Evolutionary conservation across 2,329 filamentous ascomycete genomes (phyloP).

Genomic region (Beauveria pseudobassiana): DNA sequence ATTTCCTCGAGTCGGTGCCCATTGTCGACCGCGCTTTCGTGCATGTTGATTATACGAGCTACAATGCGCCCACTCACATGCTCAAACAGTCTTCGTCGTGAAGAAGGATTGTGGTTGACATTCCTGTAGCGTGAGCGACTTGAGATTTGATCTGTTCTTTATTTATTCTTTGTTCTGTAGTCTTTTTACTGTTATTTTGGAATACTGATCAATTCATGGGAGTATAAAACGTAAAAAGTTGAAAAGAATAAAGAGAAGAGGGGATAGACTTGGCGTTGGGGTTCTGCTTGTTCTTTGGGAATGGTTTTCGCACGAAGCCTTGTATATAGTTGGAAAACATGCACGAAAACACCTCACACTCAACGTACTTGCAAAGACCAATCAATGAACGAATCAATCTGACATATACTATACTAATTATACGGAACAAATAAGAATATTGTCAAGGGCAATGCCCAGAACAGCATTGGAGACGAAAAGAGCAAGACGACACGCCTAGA

Average conservation of each 20-base stretch:
- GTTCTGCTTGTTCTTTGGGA: not conserved
- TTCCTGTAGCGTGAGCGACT: not conserved
- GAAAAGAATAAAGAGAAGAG: not conserved
- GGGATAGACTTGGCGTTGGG: not conserved
- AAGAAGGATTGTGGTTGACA: not conserved
- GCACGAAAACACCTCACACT: too few species aligned
- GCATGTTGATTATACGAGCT: constrained; percentile 57
- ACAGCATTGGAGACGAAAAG: not conserved
- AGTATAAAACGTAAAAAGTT: not conserved
- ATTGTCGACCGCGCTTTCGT: constrained; percentile 68
- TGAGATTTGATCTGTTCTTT: not conserved
- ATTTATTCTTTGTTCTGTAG: not conserved
- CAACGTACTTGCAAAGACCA: too few species aligned
- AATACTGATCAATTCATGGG: not conserved
- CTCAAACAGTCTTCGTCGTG: constrained; percentile 22
- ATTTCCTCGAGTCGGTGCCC: constrained; percentile 77
- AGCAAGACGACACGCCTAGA: not conserved
- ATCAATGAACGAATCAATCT: not conserved
- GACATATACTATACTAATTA: not conserved
- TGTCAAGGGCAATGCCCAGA: not conserved
- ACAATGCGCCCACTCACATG: constrained; percentile 55
- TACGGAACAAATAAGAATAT: not conserved
- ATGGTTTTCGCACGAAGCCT: not conserved
- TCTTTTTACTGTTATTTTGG: not conserved
- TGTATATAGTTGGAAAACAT: too few species aligned